Evolutionary conservation across 257 asterid genomes (phyloP).

Genomic region (Jaltomata sinuosa): DNA sequence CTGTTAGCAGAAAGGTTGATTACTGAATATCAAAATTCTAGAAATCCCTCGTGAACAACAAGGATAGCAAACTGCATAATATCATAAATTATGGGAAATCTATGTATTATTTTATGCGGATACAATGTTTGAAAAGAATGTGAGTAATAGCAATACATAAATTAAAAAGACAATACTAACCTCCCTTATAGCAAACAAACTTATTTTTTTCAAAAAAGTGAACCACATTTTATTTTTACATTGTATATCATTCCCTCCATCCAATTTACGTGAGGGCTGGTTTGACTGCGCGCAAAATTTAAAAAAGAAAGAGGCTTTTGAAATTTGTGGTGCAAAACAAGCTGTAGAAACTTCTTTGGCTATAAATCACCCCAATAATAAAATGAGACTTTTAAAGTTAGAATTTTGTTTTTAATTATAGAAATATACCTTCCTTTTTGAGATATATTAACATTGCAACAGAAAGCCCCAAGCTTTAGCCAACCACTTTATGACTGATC

Average conservation of each 20-base stretch:
- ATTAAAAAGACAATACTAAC: too few species aligned
- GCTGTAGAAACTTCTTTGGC: neutral
- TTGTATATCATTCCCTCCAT: neutral
- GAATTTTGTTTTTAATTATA: too few species aligned
- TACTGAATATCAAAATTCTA: neutral
- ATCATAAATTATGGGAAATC: too few species aligned
- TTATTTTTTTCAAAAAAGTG: neutral
- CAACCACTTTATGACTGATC: neutral
- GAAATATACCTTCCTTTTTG: neutral
- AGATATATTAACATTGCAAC: neutral
- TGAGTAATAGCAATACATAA: too few species aligned
- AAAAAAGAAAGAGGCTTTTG: neutral
- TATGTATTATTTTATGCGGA: too few species aligned
- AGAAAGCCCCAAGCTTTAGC: too few species aligned
- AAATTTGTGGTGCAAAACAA: neutral
- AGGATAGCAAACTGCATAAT: neutral
- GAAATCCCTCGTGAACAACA: neutral
- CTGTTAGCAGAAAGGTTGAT: neutral
- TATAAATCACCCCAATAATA: neutral
- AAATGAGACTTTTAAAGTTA: neutral
- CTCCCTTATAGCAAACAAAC: neutral
- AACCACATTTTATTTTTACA: neutral
- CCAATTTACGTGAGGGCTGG: neutral
- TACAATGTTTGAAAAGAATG: too few species aligned
- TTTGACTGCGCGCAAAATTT: neutral